These are phyloP conservation scores for Fusarium sarcochroum DNA, from an alignment of 2,329 filamentous ascomycete species.

Conservation along the genomic window DNA sequence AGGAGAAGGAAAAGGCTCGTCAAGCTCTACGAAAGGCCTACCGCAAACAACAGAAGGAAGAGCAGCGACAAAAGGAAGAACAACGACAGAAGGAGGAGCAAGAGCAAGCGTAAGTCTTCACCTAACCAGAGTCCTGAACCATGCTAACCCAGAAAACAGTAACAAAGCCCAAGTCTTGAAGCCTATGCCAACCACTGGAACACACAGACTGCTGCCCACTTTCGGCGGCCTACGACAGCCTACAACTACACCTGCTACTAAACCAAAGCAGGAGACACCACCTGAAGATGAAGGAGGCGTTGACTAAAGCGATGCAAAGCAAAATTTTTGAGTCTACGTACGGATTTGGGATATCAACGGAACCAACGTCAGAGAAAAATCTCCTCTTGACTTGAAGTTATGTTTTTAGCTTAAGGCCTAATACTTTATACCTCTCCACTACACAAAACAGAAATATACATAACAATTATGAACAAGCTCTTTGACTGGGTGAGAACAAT, in stretches of 20 bases:
- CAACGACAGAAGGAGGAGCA: not conserved
- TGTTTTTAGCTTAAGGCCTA: too few species aligned
- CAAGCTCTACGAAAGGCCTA: constrained; percentile 1
- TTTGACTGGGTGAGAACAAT: too few species aligned
- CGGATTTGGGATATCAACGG: too few species aligned
- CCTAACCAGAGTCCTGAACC: accelerated
- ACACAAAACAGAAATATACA: too few species aligned
- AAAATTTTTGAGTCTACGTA: not conserved
- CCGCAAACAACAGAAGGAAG: constrained; percentile 27
- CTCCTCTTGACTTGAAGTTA: too few species aligned
- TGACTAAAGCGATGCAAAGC: constrained; percentile 24
- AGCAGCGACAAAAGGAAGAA: constrained; percentile 20
- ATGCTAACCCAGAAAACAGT: constrained; percentile 5
- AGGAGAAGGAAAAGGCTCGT: constrained; percentile 20
- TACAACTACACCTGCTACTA: not conserved
- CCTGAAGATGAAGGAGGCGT: constrained; percentile 15
- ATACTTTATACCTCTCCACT: too few species aligned
- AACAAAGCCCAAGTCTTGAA: constrained; percentile 22
- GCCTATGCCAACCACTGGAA: constrained; percentile 20
- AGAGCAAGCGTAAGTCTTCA: constrained; percentile 13
- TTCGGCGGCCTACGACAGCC: constrained; percentile 15
- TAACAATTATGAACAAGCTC: too few species aligned
- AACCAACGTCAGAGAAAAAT: too few species aligned
- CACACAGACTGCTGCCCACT: constrained; percentile 18
- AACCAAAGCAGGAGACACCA: not conserved